Base-by-base conservation (phyloP, 306 rosid genomes). In the Sesbania bispinosa region DNA sequence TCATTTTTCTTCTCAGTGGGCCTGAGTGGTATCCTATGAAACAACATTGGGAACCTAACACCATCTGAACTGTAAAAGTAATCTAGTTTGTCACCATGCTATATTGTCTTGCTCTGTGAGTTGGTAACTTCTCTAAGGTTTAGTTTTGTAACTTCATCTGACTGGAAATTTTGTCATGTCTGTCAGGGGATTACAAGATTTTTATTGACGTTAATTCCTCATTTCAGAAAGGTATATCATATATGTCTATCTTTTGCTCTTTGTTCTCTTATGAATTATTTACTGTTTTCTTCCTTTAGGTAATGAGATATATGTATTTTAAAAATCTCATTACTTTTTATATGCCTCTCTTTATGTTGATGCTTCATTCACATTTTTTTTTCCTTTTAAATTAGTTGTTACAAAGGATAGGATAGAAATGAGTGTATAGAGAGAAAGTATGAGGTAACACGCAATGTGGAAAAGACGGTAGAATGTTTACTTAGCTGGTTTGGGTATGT, bases 131-230 rank as follows among this genome's bases (percentile, higher is more conserved):
- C 4, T 27, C 4, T 27, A 6, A 6, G 58, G 13, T 20, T 58
- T 69, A 21, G 10, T 43, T 32, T 75, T 35, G 26, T 14, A 5
- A 13, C 38, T 67, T 72, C 14, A 23, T 41, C 41, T 73, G 48
- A 79, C 71, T 13, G 73, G 5, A 35, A 74, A 14, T n/a, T 62
- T 10, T 77, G 10, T 53, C 9, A 8, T 75, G 58, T 69, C 39
- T 75, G 21, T 15, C 90, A 88, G 97, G 98, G 98, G 21, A 78
- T 62, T 27, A 87, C 98, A 46, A 89, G 87, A 29, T 90, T 93
- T 64, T 65, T 93, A 10, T 58, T 90, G 50, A 90, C 98, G 69
- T 47, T 61, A 61, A 90, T 90, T 77, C 98, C 98, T 10, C 64
- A 93, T 78, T 90, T 93, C 77, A 85, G 96, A 74, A 93, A 90